Base-by-base conservation (phyloP, 2,329 filamentous ascomycete species). In the Colletotrichum cereale region DNA sequence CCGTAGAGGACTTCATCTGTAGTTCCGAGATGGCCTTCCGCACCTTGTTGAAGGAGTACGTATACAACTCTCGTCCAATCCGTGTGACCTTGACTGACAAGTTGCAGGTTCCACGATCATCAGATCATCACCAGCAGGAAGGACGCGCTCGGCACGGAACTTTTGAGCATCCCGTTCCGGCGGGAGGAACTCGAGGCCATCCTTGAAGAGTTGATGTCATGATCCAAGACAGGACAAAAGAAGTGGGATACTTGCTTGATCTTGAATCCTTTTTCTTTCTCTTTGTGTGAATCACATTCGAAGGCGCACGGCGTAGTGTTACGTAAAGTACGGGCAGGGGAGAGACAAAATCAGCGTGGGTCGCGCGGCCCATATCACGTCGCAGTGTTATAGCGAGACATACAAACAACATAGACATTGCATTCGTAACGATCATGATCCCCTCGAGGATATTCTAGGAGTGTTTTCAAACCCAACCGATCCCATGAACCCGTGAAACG, bases 11-110 rank as follows among this genome's bases (percentile, higher is more conserved):
- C 78, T 98, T 99, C 80, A 96, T 99, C 61, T 98, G 96, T 80
- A 96, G 93, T 76, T 97, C 93, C 72, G 96, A 98, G 83, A 95
- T 98, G 88, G 95, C 94, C 73, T 98, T 98, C 84, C 88, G 96
- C 72, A 97, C 95, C 34, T 81, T 99, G 79, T 82, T 99, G 73
- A 98, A 98, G 83, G 96, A 99, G 88, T 96, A 82, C 73, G 90
- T 83, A 34, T 31, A 38, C 11, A 24, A 44, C 24, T 50, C 24
- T n/a, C 53, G 5, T 26, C 26, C 24, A 31, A 66, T 60, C 68
- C 29, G 24, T 44, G 5, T 50, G 21, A 24, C 14, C 16, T 34
- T 31, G 7, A 50, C 29, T 70, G 60, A 68, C 21, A n/a, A 61
- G 5, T 34, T 34, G 18, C 75, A 93, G 91, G 81, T 96, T 99